These are phyloP conservation scores for Huntiella abstrusa DNA, from an alignment of 2,329 filamentous ascomycete species.

Conservation along the genomic window DNA sequence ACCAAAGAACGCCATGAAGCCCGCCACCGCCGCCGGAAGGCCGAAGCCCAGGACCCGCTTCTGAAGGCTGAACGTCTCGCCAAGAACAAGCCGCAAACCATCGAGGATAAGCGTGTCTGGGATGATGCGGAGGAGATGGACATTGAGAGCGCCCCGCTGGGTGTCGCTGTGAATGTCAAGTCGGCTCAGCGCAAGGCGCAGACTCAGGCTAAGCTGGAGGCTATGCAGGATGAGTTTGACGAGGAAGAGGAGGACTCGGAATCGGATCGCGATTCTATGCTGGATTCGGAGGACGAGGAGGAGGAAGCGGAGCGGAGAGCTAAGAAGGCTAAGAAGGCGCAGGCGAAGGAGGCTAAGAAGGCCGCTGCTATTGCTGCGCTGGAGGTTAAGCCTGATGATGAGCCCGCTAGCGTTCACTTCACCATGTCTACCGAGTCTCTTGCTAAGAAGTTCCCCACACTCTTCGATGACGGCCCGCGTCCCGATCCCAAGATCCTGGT, in stretches of 20 bases:
- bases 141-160: conserved; percentile 29
- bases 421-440: conserved; percentile 22
- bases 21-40: conserved; percentile 61
- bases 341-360: conserved; percentile 5
- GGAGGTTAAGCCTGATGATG: conserved; percentile 40
- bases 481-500: conserved; percentile 68
- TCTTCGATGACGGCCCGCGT: conserved; percentile 40
- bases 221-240: conserved; percentile 30
- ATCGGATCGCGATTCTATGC: conserved; percentile 60
- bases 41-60: conserved; percentile 67
- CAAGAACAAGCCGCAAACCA: conserved; percentile 59
- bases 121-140: conserved; percentile 46
- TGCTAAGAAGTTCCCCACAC: conserved; percentile 40
- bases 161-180: conserved; percentile 37
- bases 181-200: conserved; percentile 35
- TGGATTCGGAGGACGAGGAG: conserved; percentile 40
- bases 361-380: conserved; percentile 29
- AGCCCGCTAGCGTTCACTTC: conserved; percentile 11
- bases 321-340: conserved; percentile 20
- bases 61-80: conserved; percentile 54
- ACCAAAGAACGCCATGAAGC: conserved; percentile 59
- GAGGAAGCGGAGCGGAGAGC: conserved; percentile 27
- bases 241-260: conserved; percentile 23
- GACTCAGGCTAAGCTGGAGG: conserved; percentile 30
- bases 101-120: conserved; percentile 82